phyloP scores from a whole-genome alignment of 257 asterid species.

The Nemophila menziesii region DNA sequence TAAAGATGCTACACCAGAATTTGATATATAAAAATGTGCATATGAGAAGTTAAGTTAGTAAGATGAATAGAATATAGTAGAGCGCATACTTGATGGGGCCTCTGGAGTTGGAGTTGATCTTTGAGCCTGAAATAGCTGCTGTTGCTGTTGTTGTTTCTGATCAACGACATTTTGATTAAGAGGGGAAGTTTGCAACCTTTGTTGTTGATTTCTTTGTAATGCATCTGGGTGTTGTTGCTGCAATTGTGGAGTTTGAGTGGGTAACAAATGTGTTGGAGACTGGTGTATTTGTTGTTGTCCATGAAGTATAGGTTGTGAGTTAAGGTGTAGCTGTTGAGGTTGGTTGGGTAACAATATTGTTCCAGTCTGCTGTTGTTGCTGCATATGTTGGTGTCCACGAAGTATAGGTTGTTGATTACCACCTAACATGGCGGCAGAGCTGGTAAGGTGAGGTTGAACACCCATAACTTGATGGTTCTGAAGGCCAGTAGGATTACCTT shows the following conservation, averaged over 20 bases:
- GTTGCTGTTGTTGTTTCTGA: too few relatives aligned
- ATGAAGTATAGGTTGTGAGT: too few relatives aligned
- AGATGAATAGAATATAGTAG: too few relatives aligned
- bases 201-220: constrained; percentile 66
- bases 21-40: too few relatives aligned
- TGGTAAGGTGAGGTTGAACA: constrained; percentile 55
- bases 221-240: constrained; percentile 52
- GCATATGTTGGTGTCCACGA: constrained; percentile 66
- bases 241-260: too few relatives aligned
- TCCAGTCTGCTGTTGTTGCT: constrained; percentile 52
- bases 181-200: constrained; percentile 66
- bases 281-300: too few relatives aligned
- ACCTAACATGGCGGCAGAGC: constrained; percentile 45
- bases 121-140: constrained; percentile 67
- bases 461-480: constrained; percentile 82
- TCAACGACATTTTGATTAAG: constrained; percentile 63
- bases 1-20: constrained; percentile 45
- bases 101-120: constrained; percentile 59
- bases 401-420: constrained; percentile 61
- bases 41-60: too few relatives aligned
- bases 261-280: too few relatives aligned
- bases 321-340: constrained; percentile 60
- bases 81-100: constrained; percentile 69
- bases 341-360: constrained; percentile 57
- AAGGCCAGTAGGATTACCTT: constrained; percentile 55